Conservation (phyloP, 2,329 filamentous ascomycete species). For the Beauveria sp. region DNA sequence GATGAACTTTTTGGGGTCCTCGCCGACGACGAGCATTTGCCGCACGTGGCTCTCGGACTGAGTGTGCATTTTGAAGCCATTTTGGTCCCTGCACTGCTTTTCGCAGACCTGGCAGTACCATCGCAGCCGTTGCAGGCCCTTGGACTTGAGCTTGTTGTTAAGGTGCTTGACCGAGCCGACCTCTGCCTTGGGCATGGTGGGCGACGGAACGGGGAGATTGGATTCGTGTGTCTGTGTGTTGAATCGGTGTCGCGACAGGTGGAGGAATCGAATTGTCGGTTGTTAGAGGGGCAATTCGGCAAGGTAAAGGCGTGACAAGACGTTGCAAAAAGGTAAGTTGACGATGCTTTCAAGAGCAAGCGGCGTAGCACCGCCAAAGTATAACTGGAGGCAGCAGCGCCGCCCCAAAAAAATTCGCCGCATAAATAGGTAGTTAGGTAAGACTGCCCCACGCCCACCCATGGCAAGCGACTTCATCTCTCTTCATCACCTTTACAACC, state of each 20-base stretch:
- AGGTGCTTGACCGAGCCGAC: constrained; percentile 86
- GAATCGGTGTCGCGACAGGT: background rate
- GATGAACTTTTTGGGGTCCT: constrained; percentile 79
- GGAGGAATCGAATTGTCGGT: background rate
- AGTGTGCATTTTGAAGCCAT: constrained; percentile 86
- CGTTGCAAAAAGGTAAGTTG: background rate
- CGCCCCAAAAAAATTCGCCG: background rate
- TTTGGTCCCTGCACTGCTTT: constrained; percentile 61
- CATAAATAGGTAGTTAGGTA: background rate
- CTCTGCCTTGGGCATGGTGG: constrained; percentile 84
- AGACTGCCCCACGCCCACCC: constrained; percentile 3
- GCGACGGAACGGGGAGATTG: background rate
- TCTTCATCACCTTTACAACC: background rate
- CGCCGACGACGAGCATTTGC: constrained; percentile 80
- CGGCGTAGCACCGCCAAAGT: background rate
- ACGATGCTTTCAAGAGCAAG: background rate
- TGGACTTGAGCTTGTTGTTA: constrained; percentile 82
- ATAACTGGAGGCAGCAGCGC: background rate
- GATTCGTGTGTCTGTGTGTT: background rate
- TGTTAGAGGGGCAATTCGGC: background rate
- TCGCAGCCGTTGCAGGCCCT: constrained; percentile 69
- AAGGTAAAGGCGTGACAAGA: background rate
- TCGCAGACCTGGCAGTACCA: constrained; percentile 89
- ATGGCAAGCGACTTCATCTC: background rate
- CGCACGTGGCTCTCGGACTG: constrained; percentile 80